Percentiles rank a stretch among this genome's conserved stretches.
Evolutionary conservation across 495 filamentous ascomycete genomes (phyloP).

Genomic region (Aspergillus ostianus): DNA sequence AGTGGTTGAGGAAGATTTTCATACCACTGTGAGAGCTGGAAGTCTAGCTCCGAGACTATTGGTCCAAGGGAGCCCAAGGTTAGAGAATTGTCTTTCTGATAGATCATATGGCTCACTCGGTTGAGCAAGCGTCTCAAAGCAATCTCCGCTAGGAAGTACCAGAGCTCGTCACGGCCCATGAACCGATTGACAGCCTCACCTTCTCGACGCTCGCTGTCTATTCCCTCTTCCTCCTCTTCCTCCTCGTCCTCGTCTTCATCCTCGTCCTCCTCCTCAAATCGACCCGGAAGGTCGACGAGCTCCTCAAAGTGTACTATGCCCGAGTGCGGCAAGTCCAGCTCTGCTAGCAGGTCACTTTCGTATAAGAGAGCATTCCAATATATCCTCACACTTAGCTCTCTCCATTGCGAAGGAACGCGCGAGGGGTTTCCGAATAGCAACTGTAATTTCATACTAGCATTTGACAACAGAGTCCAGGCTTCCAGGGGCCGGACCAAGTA

Average conservation of each 20-base stretch:
- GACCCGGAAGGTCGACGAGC: conserved; percentile 70
- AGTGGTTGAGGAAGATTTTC: conserved; percentile 69
- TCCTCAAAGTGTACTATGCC: conserved; percentile 80
- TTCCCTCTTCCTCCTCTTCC: conserved; percentile 51
- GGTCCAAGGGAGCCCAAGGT: conserved; percentile 70
- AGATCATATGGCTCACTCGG: conserved; percentile 77
- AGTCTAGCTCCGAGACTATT: conserved; percentile 75
- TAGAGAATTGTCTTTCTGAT: conserved; percentile 67
- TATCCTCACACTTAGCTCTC: conserved; percentile 70
- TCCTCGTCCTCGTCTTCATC: conserved; percentile 39
- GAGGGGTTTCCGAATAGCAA: conserved; percentile 69
- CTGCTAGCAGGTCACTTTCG: conserved; percentile 77
- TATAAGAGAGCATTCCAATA: conserved; percentile 84
- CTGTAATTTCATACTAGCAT: conserved; percentile 77
- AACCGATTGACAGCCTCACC: conserved; percentile 11
- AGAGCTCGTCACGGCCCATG: conserved; percentile 70
- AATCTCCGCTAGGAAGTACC: conserved; percentile 84
- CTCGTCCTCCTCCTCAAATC: conserved; percentile 60
- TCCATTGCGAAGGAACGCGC: conserved; percentile 63
- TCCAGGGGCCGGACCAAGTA: conserved; percentile 78
- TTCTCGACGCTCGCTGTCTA: conserved; percentile 14
- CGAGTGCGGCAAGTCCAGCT: conserved; percentile 78
- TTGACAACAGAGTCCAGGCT: conserved; percentile 77
- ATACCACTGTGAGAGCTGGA: conserved; percentile 82
- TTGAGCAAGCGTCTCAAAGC: conserved; percentile 73